These are phyloP conservation scores for Umbelopsis sp. DNA, from an alignment of 192 early-diverging fungal genomes.

Conservation along the genomic window DNA sequence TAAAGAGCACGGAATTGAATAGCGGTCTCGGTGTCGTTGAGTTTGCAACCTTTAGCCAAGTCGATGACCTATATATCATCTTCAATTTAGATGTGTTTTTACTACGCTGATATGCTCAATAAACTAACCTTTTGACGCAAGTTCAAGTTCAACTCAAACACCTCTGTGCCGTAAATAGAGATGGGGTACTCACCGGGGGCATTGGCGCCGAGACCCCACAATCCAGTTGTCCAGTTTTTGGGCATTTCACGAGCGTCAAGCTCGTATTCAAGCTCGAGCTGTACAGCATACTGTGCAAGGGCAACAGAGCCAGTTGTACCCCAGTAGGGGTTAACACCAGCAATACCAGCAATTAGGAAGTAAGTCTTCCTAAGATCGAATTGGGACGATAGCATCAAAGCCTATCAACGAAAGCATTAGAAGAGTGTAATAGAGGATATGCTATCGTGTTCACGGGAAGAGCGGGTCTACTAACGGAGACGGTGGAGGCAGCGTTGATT, in stretches of 20 bases:
- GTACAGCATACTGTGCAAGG: conserved; percentile 9
- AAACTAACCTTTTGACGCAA: conserved; percentile 12
- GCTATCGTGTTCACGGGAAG: too few species aligned
- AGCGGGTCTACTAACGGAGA: neutral
- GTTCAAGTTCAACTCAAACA: conserved; percentile 17
- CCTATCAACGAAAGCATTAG: neutral
- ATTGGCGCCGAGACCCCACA: conserved; percentile 5
- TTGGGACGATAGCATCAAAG: neutral
- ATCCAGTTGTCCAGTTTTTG: conserved; percentile 5
- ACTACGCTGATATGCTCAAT: conserved; percentile 5
- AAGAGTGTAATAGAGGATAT: too few species aligned
- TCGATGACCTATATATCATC: conserved; percentile 7
- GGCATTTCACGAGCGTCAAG: conserved; percentile 12
- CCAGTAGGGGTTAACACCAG: neutral
- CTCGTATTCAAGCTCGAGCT: conserved; percentile 12
- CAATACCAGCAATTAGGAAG: conserved; percentile 8
- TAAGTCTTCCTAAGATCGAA: neutral
- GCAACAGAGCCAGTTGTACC: conserved; percentile 3
- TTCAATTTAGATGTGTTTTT: neutral
- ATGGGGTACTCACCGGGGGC: conserved; percentile 10
- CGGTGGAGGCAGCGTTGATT: conserved; percentile 1
- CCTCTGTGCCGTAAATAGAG: conserved; percentile 8
- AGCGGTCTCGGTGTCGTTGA: conserved; percentile 9
- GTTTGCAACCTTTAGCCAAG: conserved; percentile 9
- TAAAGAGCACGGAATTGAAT: neutral